Evolutionary conservation across 768 basidiomycete species (phyloP).

Genomic region (Flagelloscypha sp.): DNA sequence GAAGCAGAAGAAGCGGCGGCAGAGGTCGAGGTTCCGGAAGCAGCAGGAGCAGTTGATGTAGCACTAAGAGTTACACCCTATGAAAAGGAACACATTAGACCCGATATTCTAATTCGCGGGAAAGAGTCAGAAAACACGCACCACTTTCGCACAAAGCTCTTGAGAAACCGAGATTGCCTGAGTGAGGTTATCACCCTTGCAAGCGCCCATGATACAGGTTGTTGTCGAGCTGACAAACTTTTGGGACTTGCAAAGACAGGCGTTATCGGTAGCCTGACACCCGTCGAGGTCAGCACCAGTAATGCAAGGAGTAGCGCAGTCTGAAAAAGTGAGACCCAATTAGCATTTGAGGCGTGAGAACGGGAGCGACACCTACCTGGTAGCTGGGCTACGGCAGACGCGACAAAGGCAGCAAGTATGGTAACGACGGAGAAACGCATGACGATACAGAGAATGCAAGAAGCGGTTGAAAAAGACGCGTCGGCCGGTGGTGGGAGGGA

Average conservation of each 20-base stretch:
- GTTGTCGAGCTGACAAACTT: constrained; percentile 39
- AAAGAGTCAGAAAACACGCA: constrained; percentile 27
- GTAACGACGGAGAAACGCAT: constrained; percentile 48
- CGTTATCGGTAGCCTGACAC: constrained; percentile 43
- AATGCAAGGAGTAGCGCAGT: constrained; percentile 45
- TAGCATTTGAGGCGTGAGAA: not conserved
- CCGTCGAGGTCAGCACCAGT: constrained; percentile 29
- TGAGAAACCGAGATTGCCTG: constrained; percentile 34
- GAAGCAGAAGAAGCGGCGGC: constrained; percentile 11
- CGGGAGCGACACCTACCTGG: constrained; percentile 23
- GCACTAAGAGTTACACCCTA: constrained; percentile 48
- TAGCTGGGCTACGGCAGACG: constrained; percentile 28
- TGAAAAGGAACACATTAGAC: constrained; percentile 6
- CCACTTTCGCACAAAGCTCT: constrained; percentile 38
- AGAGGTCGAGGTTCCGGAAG: constrained; percentile 13
- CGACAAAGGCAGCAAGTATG: constrained; percentile 31
- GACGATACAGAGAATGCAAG: constrained; percentile 14
- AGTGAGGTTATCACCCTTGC: constrained; percentile 37
- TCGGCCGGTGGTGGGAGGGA: constrained; percentile 16
- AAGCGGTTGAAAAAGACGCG: constrained; percentile 16
- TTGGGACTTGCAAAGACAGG: constrained; percentile 47
- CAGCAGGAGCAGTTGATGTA: constrained; percentile 19
- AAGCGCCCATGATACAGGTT: constrained; percentile 38
- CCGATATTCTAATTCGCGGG: not conserved
- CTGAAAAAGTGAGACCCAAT: constrained; percentile 24